phyloP scores from a whole-genome alignment of 148 eudicot species.

The Rhododendron kiyosumense region DNA sequence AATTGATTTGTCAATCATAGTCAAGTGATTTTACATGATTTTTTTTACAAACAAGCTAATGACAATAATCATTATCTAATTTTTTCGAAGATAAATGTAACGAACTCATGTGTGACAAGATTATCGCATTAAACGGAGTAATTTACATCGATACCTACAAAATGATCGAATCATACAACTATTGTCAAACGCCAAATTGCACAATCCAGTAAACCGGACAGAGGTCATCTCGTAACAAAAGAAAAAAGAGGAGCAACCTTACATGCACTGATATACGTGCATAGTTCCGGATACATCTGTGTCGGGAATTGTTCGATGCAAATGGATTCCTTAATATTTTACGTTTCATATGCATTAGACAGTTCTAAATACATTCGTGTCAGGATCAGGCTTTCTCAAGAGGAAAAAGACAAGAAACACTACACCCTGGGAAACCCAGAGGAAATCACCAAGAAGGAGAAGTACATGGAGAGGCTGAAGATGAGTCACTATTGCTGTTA shows the following conservation, averaged over 20 bases:
- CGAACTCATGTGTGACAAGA: not conserved
- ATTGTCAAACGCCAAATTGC: not conserved
- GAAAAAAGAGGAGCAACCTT: not conserved
- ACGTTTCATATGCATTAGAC: not conserved
- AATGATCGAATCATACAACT: not conserved
- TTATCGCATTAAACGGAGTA: not conserved
- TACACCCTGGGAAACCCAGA: not conserved
- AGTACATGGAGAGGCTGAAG: slow-evolving; percentile 56
- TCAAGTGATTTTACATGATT: no score
- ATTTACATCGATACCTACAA: not conserved
- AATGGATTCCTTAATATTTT: not conserved
- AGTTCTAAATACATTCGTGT: not conserved
- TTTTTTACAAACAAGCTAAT: no score
- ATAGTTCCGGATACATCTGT: not conserved
- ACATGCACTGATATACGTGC: not conserved
- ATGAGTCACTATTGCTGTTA: slow-evolving; percentile 36
- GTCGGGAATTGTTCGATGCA: not conserved
- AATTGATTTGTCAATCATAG: no score
- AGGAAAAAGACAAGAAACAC: not conserved
- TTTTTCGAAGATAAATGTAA: not conserved
- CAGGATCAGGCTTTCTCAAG: not conserved
- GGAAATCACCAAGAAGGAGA: slow-evolving; percentile 64
- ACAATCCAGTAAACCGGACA: not conserved
- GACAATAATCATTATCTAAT: not conserved
- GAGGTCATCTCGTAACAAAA: not conserved